Evolutionary conservation across 495 filamentous ascomycete species (phyloP), one percentile per base, ranked within the genome.

Genomic region (Neurospora sp.): DNA sequence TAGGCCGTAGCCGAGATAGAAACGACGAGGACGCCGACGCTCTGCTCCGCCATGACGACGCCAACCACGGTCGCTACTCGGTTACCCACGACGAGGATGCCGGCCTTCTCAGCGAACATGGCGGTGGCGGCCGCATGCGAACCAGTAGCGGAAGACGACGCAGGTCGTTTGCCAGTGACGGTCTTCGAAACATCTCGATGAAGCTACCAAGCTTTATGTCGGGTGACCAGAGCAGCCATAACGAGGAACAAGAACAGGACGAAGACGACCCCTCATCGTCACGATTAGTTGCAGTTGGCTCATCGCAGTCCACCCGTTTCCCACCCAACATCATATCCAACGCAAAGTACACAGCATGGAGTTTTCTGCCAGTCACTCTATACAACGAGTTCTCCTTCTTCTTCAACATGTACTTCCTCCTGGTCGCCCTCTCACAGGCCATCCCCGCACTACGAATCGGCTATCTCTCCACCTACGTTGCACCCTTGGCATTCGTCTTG

Each of bases 301-400:
- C 82, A 0, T 39, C 74, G 20, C 86, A 91, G 74, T 75, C 84
- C 27, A 81, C 86, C 10, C 85, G 86, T 44, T 93, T 90, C 79
- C 92, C 92, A n/a, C 87, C 89, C 18, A 99, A 99, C 79, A 87
- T 91, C 39, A 88, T 99, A 53, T 97, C 94, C 22, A 98, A 99
- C 83, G 94, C 96, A 53, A 98, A 98, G 88, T 99, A 98, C 79
- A 97, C 95, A n/a, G 89, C 93, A 1, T 93, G 93, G 86, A 96
- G 91, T 73, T 99, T 99, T 82, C 87, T 99, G 3, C 96, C 96
- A 5, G 86, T 93, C 35, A 98, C 96, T 0, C 85, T 98, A 14
- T 99, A 97, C 80, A 97, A 98, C 84, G 96, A 99, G 76, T 99
- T 99, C 79, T 97, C 94, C 66, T 98, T 98, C 83, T 99, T 99